Conservation (phyloP, 345 rosid genomes). For the Aquilaria yunnanensis region DNA sequence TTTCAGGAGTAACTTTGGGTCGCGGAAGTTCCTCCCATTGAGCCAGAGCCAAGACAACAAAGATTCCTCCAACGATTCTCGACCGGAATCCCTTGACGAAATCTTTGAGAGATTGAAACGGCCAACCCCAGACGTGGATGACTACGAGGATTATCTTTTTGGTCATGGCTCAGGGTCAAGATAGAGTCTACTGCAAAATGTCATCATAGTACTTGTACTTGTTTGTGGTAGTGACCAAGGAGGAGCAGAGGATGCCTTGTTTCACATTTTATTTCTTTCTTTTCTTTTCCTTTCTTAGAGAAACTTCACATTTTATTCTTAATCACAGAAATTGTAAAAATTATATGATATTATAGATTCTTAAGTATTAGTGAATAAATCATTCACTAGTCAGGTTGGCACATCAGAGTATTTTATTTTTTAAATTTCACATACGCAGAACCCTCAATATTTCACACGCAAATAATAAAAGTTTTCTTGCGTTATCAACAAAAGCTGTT, state of each 20-base stretch:
- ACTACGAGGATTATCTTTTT: slow-evolving; percentile 13
- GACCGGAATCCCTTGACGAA: slow-evolving; percentile 53
- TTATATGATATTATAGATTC: too few species aligned
- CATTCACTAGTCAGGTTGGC: too few species aligned
- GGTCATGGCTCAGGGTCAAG: background rate
- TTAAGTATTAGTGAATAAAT: too few species aligned
- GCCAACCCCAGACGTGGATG: slow-evolving; percentile 26
- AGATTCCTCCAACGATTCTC: slow-evolving; percentile 20
- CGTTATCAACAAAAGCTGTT: too few species aligned
- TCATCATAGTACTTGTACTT: background rate
- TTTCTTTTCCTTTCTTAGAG: too few species aligned
- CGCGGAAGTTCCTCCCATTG: slow-evolving; percentile 38
- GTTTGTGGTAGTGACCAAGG: background rate
- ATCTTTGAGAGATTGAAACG: slow-evolving; percentile 64
- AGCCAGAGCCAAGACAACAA: slow-evolving; percentile 31
- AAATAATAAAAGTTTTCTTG: too few species aligned
- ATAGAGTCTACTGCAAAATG: background rate
- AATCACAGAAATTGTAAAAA: too few species aligned
- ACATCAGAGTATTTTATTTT: too few species aligned
- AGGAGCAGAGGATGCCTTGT: background rate
- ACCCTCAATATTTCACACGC: too few species aligned
- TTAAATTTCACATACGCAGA: too few species aligned
- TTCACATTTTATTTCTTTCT: too few species aligned
- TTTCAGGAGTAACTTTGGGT: slow-evolving; percentile 51
- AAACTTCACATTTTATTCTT: too few species aligned